Base-by-base conservation (phyloP, 345 rosid species). In the Lepidium didymum region DNA sequence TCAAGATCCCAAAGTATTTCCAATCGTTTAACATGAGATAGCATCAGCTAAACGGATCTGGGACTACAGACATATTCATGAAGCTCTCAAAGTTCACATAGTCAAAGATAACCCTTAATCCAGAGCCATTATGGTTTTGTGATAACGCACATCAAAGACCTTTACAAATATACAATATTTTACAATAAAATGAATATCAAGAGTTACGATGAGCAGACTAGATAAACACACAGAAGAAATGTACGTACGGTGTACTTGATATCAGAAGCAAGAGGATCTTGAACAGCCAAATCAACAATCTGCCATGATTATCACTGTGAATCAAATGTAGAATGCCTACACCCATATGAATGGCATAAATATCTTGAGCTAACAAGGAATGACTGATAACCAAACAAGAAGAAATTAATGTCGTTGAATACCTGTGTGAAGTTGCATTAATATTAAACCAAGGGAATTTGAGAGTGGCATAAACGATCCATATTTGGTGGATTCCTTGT, bases 371-470 rank as follows among this genome's bases (percentile, higher is more conserved):
- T 42, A 54, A 54, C 31, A 62, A 36, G 57, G 47, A 61, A 54
- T 35, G 40, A 42, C 40, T 58, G 42, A 11, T 42, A 74, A 54
- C 45, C 33, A 54, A 62, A 12, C 16, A 55, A 53, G 35, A 42
- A 23, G 6, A 12, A 71, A 60, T 36, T 40, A 27, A 56, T 50
- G 64, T 27, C 67, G 71, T 66, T 52, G 74, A 73, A 69, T 82
- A 92, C 96, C 98, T 57, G 80, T 78, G 81, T 89, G 98, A 77
- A 92, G 96, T 82, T 89, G 95, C 88, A 92, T 81, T 68, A 92
- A 69, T 62, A 92, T 85, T 68, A 61, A 80, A 67, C 98, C 98
- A 75, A 89, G 95, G 46, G 96, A 87, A 75, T 82, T 87, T 56
- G 96, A 89, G 69, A 92, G 86, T 53, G 96, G 80, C 85, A 82